Conservation (phyloP, 345 rosid species). For the Camelina laxa region DNA sequence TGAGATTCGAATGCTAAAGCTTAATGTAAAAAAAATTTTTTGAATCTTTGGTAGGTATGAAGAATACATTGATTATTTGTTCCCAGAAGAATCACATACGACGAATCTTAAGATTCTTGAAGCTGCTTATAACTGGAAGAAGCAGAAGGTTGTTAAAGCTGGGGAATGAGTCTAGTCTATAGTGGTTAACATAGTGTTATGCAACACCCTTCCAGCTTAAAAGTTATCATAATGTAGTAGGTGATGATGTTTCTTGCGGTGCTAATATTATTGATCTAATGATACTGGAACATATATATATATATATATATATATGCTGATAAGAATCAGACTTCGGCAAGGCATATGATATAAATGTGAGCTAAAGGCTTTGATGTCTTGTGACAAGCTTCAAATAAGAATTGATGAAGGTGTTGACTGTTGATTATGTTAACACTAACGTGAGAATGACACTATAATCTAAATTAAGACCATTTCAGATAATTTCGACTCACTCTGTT, state of each 20-base stretch:
- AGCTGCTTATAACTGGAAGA: background rate
- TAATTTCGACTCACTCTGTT: background rate
- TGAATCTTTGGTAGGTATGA: background rate
- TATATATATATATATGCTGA: no score
- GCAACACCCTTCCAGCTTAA: no score
- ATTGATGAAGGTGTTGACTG: no score
- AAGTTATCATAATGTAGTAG: background rate
- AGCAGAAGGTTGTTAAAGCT: background rate
- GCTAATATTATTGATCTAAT: no score
- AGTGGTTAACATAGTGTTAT: background rate
- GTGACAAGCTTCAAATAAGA: constrained; percentile 51
- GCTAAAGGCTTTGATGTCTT: constrained; percentile 60
- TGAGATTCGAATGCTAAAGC: background rate
- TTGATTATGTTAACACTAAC: no score
- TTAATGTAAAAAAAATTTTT: background rate
- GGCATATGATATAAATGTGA: constrained; percentile 58
- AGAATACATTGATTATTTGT: background rate
- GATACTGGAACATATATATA: no score
- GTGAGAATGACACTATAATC: no score
- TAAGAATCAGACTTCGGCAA: constrained; percentile 60
- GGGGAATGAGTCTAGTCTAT: background rate
- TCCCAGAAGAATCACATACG: background rate
- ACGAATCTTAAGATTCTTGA: background rate
- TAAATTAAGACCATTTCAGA: background rate
- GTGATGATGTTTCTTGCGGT: background rate